phyloP scores from a whole-genome alignment of 208 protist species.

The Trypanosoma theileri region DNA sequence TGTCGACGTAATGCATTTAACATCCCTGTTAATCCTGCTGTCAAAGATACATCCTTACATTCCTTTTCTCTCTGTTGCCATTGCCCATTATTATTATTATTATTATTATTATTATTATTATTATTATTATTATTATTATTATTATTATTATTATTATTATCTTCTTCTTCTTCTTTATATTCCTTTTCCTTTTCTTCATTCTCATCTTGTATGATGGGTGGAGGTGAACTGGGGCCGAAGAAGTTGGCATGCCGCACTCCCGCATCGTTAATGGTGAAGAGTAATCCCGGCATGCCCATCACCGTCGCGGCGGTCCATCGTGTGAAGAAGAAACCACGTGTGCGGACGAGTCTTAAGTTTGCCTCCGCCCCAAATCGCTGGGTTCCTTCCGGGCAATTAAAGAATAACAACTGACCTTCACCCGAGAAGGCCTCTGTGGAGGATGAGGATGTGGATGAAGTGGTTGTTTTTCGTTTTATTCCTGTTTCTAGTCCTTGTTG shows the following conservation, averaged over 20 bases:
- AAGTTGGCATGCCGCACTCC: slow-evolving; percentile 60
- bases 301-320: slow-evolving; percentile 54
- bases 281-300: slow-evolving; percentile 83
- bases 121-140: not conserved
- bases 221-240: slow-evolving; percentile 55
- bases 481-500: not conserved
- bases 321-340: slow-evolving; percentile 77
- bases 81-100: not conserved
- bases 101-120: not conserved
- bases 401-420: slow-evolving; percentile 71
- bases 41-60: no score
- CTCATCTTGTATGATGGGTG: not conserved
- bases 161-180: not conserved
- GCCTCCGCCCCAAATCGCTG: slow-evolving; percentile 84
- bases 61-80: no score
- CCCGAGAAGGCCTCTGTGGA: slow-evolving; percentile 6
- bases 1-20: slow-evolving; percentile 48
- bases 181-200: no score
- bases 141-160: not conserved
- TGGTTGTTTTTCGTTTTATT: not conserved
- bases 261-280: slow-evolving; percentile 87
- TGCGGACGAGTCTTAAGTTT: slow-evolving; percentile 68
- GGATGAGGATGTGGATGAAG: not conserved
- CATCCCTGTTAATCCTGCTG: slow-evolving; percentile 44
- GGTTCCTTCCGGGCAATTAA: slow-evolving; percentile 85